Conservation (phyloP, 768 basidiomycete genomes). For the Galerina sulciceps region DNA sequence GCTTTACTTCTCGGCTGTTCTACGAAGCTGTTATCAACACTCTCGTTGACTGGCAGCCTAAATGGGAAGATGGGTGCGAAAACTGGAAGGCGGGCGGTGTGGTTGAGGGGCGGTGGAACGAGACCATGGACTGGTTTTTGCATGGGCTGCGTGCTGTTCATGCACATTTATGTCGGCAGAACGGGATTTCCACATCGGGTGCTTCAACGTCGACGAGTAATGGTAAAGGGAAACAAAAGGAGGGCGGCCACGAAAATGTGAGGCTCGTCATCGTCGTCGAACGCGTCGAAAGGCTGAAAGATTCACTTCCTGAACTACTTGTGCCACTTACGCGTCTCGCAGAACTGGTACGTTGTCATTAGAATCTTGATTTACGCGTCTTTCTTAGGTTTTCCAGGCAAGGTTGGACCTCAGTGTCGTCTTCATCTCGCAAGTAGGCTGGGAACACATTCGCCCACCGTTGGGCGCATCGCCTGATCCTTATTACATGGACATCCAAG, state of each 20-base stretch:
- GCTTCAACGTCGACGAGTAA: background rate
- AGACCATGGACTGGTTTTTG: slow-evolving; percentile 70
- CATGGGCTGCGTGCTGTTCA: slow-evolving; percentile 59
- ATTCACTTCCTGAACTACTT: slow-evolving; percentile 63
- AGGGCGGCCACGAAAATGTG: slow-evolving; percentile 29
- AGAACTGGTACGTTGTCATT: slow-evolving; percentile 59
- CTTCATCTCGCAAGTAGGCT: slow-evolving; percentile 65
- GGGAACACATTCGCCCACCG: slow-evolving; percentile 75
- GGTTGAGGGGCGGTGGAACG: slow-evolving; percentile 52
- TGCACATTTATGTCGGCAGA: slow-evolving; percentile 25
- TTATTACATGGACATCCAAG: slow-evolving; percentile 61
- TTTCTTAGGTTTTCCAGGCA: slow-evolving; percentile 42
- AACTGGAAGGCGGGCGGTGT: slow-evolving; percentile 55
- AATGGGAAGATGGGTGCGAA: slow-evolving; percentile 64
- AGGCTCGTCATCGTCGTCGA: slow-evolving; percentile 68
- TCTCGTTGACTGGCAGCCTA: slow-evolving; percentile 56
- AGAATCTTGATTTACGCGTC: background rate
- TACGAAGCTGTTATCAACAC: slow-evolving; percentile 70
- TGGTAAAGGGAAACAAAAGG: slow-evolving; percentile 37
- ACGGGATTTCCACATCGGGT: background rate
- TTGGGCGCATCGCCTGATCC: slow-evolving; percentile 76
- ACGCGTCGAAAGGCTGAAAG: slow-evolving; percentile 68
- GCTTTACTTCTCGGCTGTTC: slow-evolving; percentile 64
- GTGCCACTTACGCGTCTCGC: slow-evolving; percentile 73
- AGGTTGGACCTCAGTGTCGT: slow-evolving; percentile 62